Evolutionary conservation across 1,139 yeast species (phyloP).

Genomic region (Candida sanyaensis): DNA sequence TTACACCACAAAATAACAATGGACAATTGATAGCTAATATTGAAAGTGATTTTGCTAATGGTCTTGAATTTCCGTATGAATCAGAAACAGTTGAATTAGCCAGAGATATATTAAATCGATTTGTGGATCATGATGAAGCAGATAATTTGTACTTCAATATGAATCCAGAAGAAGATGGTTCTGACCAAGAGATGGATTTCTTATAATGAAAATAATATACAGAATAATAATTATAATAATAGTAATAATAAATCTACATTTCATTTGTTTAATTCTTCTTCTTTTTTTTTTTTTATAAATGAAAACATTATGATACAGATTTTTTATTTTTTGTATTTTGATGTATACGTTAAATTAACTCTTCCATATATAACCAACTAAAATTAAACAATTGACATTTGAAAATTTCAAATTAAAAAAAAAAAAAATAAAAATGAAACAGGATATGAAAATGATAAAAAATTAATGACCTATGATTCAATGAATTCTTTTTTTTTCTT

Average conservation of each 20-base stretch:
- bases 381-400: conserved; percentile 5
- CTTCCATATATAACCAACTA: conserved; percentile 3
- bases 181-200: conserved; percentile 26
- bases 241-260: too few relatives aligned
- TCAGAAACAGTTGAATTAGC: conserved; percentile 68
- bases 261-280: too few relatives aligned
- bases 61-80: conserved; percentile 63
- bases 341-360: conserved; percentile 15
- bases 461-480: conserved; percentile 4
- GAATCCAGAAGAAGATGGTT: conserved; percentile 38
- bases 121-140: conserved; percentile 77
- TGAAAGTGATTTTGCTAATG: conserved; percentile 51
- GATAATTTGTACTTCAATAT: conserved; percentile 71
- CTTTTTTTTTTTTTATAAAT: too few relatives aligned
- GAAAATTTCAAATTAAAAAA: conserved; percentile 2
- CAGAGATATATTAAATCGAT: conserved; percentile 67
- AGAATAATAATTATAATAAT: background rate
- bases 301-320: conserved; percentile 16
- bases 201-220: background rate
- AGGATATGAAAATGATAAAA: background rate
- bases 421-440: background rate
- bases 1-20: conserved; percentile 14
- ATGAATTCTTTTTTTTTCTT: background rate
- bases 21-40: conserved; percentile 26
- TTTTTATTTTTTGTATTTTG: conserved; percentile 10